Evolutionary conservation across 495 filamentous ascomycete species (phyloP).

Genomic region (Aspergillus cristatus): DNA sequence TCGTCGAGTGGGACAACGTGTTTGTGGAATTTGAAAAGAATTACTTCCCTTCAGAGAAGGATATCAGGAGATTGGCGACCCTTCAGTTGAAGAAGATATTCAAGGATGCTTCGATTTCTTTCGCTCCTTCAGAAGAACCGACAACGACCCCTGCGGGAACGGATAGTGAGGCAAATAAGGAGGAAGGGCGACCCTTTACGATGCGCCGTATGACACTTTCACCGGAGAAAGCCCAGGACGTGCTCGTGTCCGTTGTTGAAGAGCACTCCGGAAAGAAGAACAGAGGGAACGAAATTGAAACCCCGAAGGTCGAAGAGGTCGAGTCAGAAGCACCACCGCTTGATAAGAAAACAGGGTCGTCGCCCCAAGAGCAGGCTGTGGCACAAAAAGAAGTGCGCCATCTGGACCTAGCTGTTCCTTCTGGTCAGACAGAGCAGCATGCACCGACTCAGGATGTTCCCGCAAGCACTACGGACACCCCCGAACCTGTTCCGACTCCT

Average conservation of each 20-base stretch:
- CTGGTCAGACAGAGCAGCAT: constrained; percentile 21
- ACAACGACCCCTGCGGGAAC: constrained; percentile 31
- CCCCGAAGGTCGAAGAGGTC: constrained; percentile 6
- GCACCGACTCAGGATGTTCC: constrained; percentile 4
- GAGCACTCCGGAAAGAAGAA: constrained; percentile 44
- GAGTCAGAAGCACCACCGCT: constrained; percentile 11
- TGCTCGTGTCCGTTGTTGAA: constrained; percentile 60
- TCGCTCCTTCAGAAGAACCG: constrained; percentile 53
- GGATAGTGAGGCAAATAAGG: constrained; percentile 37
- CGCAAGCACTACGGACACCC: constrained; percentile 4
- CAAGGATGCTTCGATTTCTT: constrained; percentile 61
- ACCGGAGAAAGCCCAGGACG: constrained; percentile 59
- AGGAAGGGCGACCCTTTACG: constrained; percentile 22
- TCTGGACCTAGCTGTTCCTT: constrained; percentile 60
- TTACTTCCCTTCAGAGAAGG: constrained; percentile 95
- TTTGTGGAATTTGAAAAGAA: constrained; percentile 88
- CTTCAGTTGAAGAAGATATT: constrained; percentile 94
- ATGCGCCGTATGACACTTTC: constrained; percentile 47
- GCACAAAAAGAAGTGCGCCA: constrained; percentile 51
- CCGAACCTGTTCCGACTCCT: constrained; percentile 8
- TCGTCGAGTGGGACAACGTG: constrained; percentile 82
- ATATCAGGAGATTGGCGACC: constrained; percentile 84
- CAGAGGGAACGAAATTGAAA: constrained; percentile 2
- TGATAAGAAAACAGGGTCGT: constrained; percentile 10
- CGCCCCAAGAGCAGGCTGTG: constrained; percentile 19